phyloP scores from a whole-genome alignment of 768 basidiomycete genomes.

The Hirschioporus abietinus region DNA sequence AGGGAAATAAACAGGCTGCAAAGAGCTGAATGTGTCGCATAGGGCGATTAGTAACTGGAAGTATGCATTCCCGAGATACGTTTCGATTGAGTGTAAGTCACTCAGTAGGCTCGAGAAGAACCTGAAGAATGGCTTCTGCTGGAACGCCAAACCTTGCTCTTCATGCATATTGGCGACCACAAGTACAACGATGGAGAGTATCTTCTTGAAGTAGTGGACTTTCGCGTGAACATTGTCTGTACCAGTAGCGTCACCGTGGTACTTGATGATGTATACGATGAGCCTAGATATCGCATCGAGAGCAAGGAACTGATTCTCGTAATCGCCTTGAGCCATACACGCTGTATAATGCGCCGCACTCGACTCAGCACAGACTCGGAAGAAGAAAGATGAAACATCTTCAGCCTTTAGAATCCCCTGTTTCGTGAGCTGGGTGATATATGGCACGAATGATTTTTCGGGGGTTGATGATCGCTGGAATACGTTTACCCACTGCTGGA shows the following conservation, averaged over 20 bases:
- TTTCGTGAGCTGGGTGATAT: slow-evolving; percentile 95
- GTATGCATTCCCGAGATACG: slow-evolving; percentile 82
- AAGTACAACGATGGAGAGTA: slow-evolving; percentile 93
- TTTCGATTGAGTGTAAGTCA: slow-evolving; percentile 84
- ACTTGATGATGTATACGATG: slow-evolving; percentile 98
- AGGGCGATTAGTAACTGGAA: slow-evolving; percentile 84
- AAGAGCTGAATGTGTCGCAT: slow-evolving; percentile 91
- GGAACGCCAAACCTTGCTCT: slow-evolving; percentile 86
- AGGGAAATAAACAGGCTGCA: slow-evolving; percentile 95
- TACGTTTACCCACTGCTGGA: slow-evolving; percentile 93
- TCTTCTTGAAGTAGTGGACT: slow-evolving; percentile 94
- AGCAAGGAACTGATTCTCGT: slow-evolving; percentile 79
- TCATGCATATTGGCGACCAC: slow-evolving; percentile 94
- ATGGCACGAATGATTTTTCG: slow-evolving; percentile 93
- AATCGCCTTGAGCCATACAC: slow-evolving; percentile 65
- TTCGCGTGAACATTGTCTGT: slow-evolving; percentile 93
- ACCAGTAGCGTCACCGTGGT: slow-evolving; percentile 93
- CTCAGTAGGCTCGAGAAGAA: slow-evolving; percentile 97
- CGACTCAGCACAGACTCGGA: slow-evolving; percentile 94
- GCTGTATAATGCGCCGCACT: slow-evolving; percentile 87
- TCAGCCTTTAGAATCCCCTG: slow-evolving; percentile 96
- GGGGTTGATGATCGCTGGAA: slow-evolving; percentile 88
- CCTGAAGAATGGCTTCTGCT: slow-evolving; percentile 96
- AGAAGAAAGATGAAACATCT: slow-evolving; percentile 95
- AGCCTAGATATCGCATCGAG: slow-evolving; percentile 93